Base-by-base conservation (phyloP, 176 grass and related monocot species). In the Poa annua region DNA sequence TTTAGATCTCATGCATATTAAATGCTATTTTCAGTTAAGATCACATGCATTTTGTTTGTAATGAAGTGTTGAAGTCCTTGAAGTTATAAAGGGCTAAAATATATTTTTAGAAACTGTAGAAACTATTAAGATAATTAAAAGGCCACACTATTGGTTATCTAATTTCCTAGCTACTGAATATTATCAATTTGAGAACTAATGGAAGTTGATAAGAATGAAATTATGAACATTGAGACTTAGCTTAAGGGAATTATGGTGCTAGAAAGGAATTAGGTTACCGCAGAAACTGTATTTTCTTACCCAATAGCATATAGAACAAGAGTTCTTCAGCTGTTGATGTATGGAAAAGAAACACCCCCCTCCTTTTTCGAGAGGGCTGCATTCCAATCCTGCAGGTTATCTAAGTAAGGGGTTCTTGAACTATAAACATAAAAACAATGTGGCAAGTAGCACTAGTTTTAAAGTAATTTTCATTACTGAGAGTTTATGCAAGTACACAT, bases 301-400 rank as follows among this genome's bases (percentile, higher is more conserved):
- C 88, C 80, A 90, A 90, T 86, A 86, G 75, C 84, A 86, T 75
- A 86, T 77, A 83, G 67, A 90, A 90, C 83, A 83, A 90, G 84
- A 79, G 50, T 90, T 79, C 88, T 73, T 91, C 81, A 85, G 77
- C 79, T 85, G 81, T 73, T 88, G 89, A 88, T 88, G 76, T 77
- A 85, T 90, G 81, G 78, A 85, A 81, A 91, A 88, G 85, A 91
- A 91, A 88, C 89, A 91, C 61, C 85, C 81, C 88, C 85, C 89
- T 88, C 85, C 85, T 66, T 91, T 86, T 91, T 91, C 3, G 89
- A 91, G 89, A 91, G 85, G 85, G 89, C 85, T 91, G 85, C 85
- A 91, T 91, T 88, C 85, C 70, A 91, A 88, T 91, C 89, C 81
- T 88, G 89, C 89, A 91, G 78, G 55, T 91, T 85, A 80, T 85